These are phyloP conservation scores for Zymoseptoria passerinii DNA, from an alignment of 2,329 filamentous ascomycete genomes.

Conservation along the genomic window DNA sequence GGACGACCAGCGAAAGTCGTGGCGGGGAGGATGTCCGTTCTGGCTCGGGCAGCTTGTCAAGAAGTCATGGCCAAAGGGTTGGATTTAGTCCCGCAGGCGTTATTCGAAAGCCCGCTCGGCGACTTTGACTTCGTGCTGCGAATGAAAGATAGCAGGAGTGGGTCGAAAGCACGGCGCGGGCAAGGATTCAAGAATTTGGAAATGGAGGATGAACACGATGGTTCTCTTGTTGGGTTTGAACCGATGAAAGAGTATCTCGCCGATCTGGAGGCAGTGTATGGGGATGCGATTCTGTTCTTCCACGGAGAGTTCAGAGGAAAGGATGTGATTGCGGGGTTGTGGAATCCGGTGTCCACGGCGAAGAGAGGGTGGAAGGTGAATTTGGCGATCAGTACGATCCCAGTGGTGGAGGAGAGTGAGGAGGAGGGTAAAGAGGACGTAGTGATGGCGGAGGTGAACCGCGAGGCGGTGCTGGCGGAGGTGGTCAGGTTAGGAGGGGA, in stretches of 20 bases:
- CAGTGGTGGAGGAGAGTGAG: slow-evolving; percentile 32
- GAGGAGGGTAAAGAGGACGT: slow-evolving; percentile 34
- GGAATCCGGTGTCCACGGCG: slow-evolving; percentile 49
- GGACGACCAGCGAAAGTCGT: slow-evolving; percentile 67
- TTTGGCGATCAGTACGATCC: slow-evolving; percentile 58
- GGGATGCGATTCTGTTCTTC: slow-evolving; percentile 70
- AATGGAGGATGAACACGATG: slow-evolving; percentile 41
- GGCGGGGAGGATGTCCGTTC: slow-evolving; percentile 69
- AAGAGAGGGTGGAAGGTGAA: slow-evolving; percentile 60
- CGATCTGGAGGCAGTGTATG: slow-evolving; percentile 61
- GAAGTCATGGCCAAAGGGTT: slow-evolving; percentile 33
- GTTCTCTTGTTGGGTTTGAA: slow-evolving; percentile 47
- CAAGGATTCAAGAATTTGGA: slow-evolving; percentile 74
- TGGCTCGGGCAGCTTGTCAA: slow-evolving; percentile 68
- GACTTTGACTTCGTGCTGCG: slow-evolving; percentile 86
- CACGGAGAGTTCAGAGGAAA: slow-evolving; percentile 48
- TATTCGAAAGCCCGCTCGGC: slow-evolving; percentile 64
- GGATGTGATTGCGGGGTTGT: slow-evolving; percentile 54
- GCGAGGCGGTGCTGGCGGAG: slow-evolving; percentile 59
- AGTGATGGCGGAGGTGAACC: slow-evolving; percentile 45
- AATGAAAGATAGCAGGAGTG: slow-evolving; percentile 41
- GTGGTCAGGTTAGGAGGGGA: slow-evolving; percentile 55
- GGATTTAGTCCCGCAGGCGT: slow-evolving; percentile 39
- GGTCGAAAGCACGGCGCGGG: slow-evolving; percentile 24
- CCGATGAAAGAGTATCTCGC: slow-evolving; percentile 55